phyloP scores from a whole-genome alignment of 768 basidiomycete genomes.

The Podaxis mareebaensis region DNA sequence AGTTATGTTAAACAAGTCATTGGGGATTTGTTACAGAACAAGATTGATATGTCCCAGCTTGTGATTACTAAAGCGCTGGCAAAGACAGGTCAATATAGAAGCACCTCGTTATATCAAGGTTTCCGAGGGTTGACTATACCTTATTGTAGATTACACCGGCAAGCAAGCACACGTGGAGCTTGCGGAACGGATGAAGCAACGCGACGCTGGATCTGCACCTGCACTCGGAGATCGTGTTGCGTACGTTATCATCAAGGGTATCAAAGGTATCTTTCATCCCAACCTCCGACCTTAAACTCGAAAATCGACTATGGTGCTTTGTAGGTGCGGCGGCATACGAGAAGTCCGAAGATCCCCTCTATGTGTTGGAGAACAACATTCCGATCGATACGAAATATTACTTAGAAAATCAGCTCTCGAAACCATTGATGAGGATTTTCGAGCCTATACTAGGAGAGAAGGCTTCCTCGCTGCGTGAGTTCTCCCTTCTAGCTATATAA shows the following conservation, averaged over 20 bases:
- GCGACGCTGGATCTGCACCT: slow-evolving; percentile 97
- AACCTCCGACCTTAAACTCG: background rate
- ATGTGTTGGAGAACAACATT: slow-evolving; percentile 95
- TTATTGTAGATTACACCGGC: slow-evolving; percentile 73
- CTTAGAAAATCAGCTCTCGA: slow-evolving; percentile 95
- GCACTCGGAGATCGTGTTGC: slow-evolving; percentile 98
- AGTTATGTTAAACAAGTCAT: slow-evolving; percentile 95
- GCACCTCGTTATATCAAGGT: too few relatives aligned
- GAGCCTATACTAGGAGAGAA: slow-evolving; percentile 97
- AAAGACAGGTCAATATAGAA: slow-evolving; percentile 62
- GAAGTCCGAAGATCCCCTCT: slow-evolving; percentile 97
- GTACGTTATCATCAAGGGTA: slow-evolving; percentile 97
- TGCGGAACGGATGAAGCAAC: slow-evolving; percentile 92
- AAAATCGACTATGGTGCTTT: background rate
- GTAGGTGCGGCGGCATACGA: slow-evolving; percentile 95
- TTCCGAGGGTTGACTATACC: background rate
- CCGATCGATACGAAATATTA: slow-evolving; percentile 99
- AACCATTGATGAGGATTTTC: slow-evolving; percentile 96
- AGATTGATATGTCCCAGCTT: slow-evolving; percentile 97
- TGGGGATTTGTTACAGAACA: slow-evolving; percentile 93
- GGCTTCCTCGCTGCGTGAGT: slow-evolving; percentile 72
- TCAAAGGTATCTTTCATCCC: slow-evolving; percentile 61
- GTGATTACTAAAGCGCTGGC: slow-evolving; percentile 98
- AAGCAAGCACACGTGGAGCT: slow-evolving; percentile 98
- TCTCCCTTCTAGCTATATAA: background rate